Evolutionary conservation across 179 eudicot species (phyloP), one percentile per base, ranked within the genome.

Genomic region (Silene coronaria): DNA sequence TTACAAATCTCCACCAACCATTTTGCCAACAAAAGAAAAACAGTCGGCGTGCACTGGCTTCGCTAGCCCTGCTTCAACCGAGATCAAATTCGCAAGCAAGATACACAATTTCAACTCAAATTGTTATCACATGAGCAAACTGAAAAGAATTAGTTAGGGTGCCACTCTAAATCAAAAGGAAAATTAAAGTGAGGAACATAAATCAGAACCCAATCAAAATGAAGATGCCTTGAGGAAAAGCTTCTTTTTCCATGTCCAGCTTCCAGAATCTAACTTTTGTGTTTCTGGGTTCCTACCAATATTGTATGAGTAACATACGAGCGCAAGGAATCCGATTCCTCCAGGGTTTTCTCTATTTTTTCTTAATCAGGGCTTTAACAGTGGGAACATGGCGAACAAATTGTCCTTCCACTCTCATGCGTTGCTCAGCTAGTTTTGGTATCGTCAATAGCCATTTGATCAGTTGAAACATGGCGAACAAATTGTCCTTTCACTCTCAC

Each of bases 401-500:
- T 42, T 81, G 85, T 22, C 81, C 83, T 81, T 79, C 72, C 24
- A 79, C 81, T 46, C 81, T 36, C 12, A 82, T 80, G 1, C 87
- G 84, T 67, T 81, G 83, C 76, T 83, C 82, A n/a, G 83, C 82
- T 1, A 81, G 80, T 53, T 53, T 53, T 53, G n/a, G 21, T 53
- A n/a, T 53, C 58, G 21, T 53, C 21, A n/a, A 21, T 53, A 53
- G 58, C 58, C 58, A 72, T 74, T 53, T 38, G 60, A 77, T 67
- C 74, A 72, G 59, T 17, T 0, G 75, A 73, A 30, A 38, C 76
- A 53, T 82, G 78, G 42, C 77, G 80, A 60, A 85, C 83, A 67
- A 81, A 80, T 42, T 81, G 85, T n/a, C 81, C 84, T 81, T 79
- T 75, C 21, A 79, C 81, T 46, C 83, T 36, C 12, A 82, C 80